Percentiles rank a stretch among this genome's conserved stretches.
Evolutionary conservation across 192 early-diverging fungal genomes (phyloP).

Genomic region (Podila epicladia): DNA sequence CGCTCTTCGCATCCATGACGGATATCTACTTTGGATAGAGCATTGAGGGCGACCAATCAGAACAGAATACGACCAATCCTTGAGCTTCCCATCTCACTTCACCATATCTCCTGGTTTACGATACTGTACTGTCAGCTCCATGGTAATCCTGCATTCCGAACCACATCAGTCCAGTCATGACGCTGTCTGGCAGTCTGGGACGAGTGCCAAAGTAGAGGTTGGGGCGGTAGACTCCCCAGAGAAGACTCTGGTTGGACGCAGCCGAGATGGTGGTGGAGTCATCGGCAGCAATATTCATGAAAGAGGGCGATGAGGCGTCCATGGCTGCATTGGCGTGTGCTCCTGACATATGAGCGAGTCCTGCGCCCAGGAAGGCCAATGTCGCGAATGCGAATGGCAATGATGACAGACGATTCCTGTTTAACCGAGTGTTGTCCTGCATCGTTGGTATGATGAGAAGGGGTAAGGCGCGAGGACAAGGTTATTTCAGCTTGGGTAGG

Average conservation of each 20-base stretch:
- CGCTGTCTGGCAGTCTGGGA: conserved; percentile 74
- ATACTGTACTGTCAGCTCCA: conserved; percentile 59
- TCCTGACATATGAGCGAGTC: background rate
- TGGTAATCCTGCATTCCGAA: conserved; percentile 73
- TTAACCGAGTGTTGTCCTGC: background rate
- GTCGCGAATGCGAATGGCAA: background rate
- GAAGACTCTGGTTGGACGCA: conserved; percentile 63
- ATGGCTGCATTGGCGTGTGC: background rate
- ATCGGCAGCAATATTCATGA: conserved; percentile 2
- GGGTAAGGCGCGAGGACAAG: too few relatives aligned
- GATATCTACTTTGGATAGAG: conserved; percentile 61
- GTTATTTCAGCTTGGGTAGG: too few relatives aligned
- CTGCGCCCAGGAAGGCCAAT: background rate
- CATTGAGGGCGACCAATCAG: background rate
- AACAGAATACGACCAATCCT: too few relatives aligned
- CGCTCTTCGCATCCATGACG: conserved; percentile 94
- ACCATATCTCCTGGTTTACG: background rate
- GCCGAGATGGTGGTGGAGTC: background rate
- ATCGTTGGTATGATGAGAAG: background rate
- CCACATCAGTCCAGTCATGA: conserved; percentile 97
- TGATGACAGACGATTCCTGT: background rate
- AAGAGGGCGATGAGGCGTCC: conserved; percentile 11
- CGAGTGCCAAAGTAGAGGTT: conserved; percentile 95
- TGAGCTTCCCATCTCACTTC: too few relatives aligned
- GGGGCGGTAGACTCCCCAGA: conserved; percentile 93